Evolutionary conservation across 2,329 filamentous ascomycete species (phyloP).

Genomic region (Furcasterigmium furcatum): DNA sequence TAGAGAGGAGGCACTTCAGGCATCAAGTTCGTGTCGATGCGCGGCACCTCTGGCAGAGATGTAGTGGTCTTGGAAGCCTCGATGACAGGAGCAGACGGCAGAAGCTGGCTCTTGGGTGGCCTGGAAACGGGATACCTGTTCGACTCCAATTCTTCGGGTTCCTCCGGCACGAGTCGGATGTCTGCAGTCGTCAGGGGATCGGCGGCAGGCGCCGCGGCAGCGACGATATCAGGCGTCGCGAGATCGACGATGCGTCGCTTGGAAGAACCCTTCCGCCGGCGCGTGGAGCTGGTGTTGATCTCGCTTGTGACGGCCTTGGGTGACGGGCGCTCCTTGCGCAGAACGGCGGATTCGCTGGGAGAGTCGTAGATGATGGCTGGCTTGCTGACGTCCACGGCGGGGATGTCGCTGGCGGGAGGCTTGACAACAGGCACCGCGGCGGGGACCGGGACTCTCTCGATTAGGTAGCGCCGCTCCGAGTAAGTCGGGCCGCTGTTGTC

Average conservation of each 20-base stretch:
- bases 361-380: slow-evolving; percentile 55
- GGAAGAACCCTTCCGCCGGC: slow-evolving; percentile 56
- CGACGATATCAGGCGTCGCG: slow-evolving; percentile 45
- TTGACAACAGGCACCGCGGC: slow-evolving; percentile 76
- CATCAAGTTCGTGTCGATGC: slow-evolving; percentile 32
- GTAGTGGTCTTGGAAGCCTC: slow-evolving; percentile 27
- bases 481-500: slow-evolving; percentile 83
- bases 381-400: slow-evolving; percentile 65
- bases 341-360: slow-evolving; percentile 39
- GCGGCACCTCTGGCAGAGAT: slow-evolving; percentile 27
- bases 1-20: slow-evolving; percentile 28
- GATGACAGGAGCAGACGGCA: slow-evolving; percentile 23
- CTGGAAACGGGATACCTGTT: slow-evolving; percentile 44
- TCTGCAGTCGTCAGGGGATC: slow-evolving; percentile 1
- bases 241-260: slow-evolving; percentile 65
- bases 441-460: slow-evolving; percentile 76
- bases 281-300: slow-evolving; percentile 53
- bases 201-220: not conserved
- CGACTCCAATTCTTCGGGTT: slow-evolving; percentile 10
- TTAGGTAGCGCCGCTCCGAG: slow-evolving; percentile 77
- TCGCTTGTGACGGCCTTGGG: slow-evolving; percentile 55
- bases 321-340: slow-evolving; percentile 57
- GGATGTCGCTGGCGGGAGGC: slow-evolving; percentile 59
- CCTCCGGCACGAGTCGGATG: slow-evolving; percentile 6
- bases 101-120: slow-evolving; percentile 30